Percentiles rank a stretch among this genome's conserved stretches.
phyloP scores from a whole-genome alignment of 345 rosid species.

The Aquilaria malaccensis region DNA sequence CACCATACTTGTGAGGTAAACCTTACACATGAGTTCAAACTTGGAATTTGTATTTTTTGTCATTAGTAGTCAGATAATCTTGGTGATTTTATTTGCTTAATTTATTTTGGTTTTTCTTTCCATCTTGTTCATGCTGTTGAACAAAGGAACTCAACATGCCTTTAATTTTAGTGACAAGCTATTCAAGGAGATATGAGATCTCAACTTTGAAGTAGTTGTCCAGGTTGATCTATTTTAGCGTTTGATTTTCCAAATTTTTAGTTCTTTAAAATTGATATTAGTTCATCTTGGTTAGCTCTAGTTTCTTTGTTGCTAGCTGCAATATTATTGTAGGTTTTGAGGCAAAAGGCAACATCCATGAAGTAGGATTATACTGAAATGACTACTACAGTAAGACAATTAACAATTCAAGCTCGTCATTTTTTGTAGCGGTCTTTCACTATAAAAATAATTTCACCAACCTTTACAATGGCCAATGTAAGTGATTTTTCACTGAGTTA shows the following conservation, averaged over 20 bases:
- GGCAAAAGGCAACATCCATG: conserved; percentile 95
- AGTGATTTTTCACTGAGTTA: no score
- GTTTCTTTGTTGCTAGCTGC: conserved; percentile 45
- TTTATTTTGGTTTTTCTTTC: no score
- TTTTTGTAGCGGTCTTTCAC: background rate
- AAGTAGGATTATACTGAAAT: conserved; percentile 95
- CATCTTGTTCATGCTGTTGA: no score
- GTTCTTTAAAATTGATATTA: background rate
- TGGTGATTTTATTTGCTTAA: no score
- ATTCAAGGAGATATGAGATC: conserved; percentile 94
- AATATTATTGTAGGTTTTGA: conserved; percentile 76
- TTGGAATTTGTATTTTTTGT: no score
- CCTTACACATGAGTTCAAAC: background rate
- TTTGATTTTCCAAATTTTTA: conserved; percentile 2
- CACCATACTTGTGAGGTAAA: conserved; percentile 56
- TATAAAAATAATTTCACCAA: background rate
- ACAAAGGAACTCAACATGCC: background rate
- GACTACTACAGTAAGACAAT: conserved; percentile 58
- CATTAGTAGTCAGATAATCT: no score
- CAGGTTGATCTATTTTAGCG: conserved; percentile 53
- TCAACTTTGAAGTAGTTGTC: conserved; percentile 94
- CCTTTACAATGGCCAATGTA: no score
- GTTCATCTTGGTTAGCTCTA: background rate
- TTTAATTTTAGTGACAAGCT: conserved; percentile 78
- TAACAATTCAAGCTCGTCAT: background rate